Conservation (phyloP, 2,329 filamentous ascomycete species). For the Colletotrichum musicola region DNA sequence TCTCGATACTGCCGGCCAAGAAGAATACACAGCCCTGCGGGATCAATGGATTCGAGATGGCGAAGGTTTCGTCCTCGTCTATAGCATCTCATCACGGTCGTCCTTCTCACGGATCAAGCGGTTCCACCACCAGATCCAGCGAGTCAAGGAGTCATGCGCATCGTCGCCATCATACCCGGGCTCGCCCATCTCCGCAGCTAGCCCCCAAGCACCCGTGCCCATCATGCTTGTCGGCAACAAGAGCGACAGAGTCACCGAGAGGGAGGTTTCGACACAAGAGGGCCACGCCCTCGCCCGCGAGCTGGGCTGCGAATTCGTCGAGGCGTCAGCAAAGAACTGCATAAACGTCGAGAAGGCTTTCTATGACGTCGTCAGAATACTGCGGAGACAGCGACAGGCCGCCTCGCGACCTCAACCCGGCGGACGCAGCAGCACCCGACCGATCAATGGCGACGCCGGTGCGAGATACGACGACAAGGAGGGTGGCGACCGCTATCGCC, state of each 20-base stretch:
- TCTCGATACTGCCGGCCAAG: constrained; percentile 95
- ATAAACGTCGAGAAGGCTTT: constrained; percentile 99
- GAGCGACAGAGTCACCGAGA: constrained; percentile 94
- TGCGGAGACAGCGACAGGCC: constrained; percentile 83
- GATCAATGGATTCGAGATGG: constrained; percentile 99
- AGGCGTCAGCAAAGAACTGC: constrained; percentile 97
- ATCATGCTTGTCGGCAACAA: constrained; percentile 89
- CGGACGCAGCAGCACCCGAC: constrained; percentile 36
- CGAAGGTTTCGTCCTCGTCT: constrained; percentile 96
- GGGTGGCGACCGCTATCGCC: constrained; percentile 37
- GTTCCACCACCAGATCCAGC: constrained; percentile 96
- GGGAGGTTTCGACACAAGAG: constrained; percentile 96
- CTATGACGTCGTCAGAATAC: constrained; percentile 93
- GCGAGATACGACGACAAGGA: constrained; percentile 38
- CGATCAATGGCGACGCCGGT: constrained; percentile 35
- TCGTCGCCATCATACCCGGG: constrained; percentile 83
- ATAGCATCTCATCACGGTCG: constrained; percentile 97
- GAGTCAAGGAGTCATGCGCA: constrained; percentile 92
- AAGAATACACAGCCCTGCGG: constrained; percentile 96
- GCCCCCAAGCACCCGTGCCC: constrained; percentile 78
- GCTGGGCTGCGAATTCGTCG: constrained; percentile 94
- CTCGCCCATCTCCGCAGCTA: constrained; percentile 74
- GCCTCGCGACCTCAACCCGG: constrained; percentile 53
- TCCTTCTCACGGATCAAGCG: constrained; percentile 95
- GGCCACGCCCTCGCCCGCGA: constrained; percentile 92